Percentiles rank a stretch among this genome's conserved stretches.
phyloP scores from a whole-genome alignment of 495 filamentous ascomycete genomes.

The Pyronema omphalodes region DNA sequence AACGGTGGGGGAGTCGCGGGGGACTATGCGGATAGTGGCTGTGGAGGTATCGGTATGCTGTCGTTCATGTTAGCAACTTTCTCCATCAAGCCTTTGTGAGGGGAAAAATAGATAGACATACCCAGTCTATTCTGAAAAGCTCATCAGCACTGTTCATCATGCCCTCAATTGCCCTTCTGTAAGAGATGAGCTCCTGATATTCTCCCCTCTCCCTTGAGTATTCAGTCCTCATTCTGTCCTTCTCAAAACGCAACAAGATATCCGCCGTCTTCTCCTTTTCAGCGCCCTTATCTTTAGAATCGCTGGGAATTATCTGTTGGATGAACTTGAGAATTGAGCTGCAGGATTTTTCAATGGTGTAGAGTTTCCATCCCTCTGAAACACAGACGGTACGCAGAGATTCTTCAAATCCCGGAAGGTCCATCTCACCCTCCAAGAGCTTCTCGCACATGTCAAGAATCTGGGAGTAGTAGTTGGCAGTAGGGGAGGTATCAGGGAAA shows the following conservation, averaged over 20 bases:
- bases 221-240: constrained; percentile 38
- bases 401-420: constrained; percentile 67
- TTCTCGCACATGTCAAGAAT: constrained; percentile 49
- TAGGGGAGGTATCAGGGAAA: constrained; percentile 46
- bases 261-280: constrained; percentile 65
- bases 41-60: constrained; percentile 18
- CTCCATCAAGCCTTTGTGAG: not conserved
- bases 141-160: constrained; percentile 16
- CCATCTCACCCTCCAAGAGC: constrained; percentile 53
- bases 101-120: constrained; percentile 6
- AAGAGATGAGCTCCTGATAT: constrained; percentile 22
- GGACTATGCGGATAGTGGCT: constrained; percentile 18
- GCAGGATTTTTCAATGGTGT: constrained; percentile 73
- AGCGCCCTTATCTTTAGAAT: constrained; percentile 80
- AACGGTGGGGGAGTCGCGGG: constrained; percentile 20
- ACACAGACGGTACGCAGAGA: constrained; percentile 77
- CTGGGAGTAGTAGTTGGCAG: constrained; percentile 51
- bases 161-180: constrained; percentile 17
- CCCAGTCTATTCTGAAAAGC: constrained; percentile 23
- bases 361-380: constrained; percentile 71
- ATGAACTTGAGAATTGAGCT: constrained; percentile 56
- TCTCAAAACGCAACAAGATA: constrained; percentile 44
- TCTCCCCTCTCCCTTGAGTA: constrained; percentile 23
- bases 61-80: not conserved
- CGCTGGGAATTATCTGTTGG: constrained; percentile 51